Evolutionary conservation across 2,329 filamentous ascomycete genomes (phyloP), one percentile per base, ranked within the genome.

Genomic region (Hypomyces rosellus): DNA sequence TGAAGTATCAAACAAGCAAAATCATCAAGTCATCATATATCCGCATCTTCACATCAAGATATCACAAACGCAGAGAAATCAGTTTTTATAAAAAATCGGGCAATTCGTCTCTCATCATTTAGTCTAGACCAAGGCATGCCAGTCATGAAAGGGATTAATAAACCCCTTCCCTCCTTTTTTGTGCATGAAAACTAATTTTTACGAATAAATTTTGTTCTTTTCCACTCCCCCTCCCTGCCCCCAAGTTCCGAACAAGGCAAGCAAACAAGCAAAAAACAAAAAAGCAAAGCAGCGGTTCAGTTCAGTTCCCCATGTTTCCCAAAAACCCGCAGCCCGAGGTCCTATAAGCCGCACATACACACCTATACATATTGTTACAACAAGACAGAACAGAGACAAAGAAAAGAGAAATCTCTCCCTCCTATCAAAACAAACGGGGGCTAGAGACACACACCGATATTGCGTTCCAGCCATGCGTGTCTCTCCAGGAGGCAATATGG

Each of bases 41-140:
- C n/a, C n/a, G n/a, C 18, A 5, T 30, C 14, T 33, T 2, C 4
- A 12, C 39, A 25, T 22, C 20, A 43, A 43, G n/a, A 14, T 5
- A 43, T 18, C 12, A 42, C 39, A 42, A 42, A 22, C 22, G 12
- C 15, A 18, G 33, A 38, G 11, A 53, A 37, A 45, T 48, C 40
- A 45, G 49, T 42, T 9, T 22, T 15, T 37, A 41, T 44, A 30
- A 40, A 40, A 43, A 16, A 42, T 42, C 41, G 30, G 41, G 42
- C 50, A 46, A 39, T 52, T 52, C 50, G 45, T 52, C 50, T 52
- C 50, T 52, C 50, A 46, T 52, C 47, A 52, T 52, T 52, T 49
- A 52, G 20, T 46, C 38, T 45, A 52, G 46, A 36, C 50, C 50
- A 52, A 48, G 49, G 46, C 50, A 52, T 49, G 50, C 50, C 13